phyloP scores from a whole-genome alignment of 345 rosid species.

The Gossypium arboreum region DNA sequence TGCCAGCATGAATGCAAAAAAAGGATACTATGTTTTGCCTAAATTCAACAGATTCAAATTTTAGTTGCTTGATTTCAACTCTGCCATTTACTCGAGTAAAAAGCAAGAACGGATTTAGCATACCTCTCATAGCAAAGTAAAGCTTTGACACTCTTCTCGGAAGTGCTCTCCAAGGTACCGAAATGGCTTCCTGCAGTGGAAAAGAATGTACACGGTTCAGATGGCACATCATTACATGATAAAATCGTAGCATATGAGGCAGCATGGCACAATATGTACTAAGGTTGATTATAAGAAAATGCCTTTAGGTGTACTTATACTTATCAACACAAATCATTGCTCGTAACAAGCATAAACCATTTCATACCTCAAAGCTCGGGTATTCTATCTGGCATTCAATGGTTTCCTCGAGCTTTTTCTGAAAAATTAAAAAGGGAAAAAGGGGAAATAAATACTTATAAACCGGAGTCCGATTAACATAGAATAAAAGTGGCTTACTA shows the following conservation, averaged over 20 bases:
- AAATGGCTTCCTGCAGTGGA: constrained; percentile 62
- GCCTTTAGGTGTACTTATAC: neutral
- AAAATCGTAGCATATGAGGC: neutral
- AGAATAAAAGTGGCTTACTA: neutral
- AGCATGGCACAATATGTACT: neutral
- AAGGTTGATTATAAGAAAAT: neutral
- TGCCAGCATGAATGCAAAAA: neutral
- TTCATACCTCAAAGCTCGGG: constrained; percentile 78
- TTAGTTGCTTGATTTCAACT: neutral
- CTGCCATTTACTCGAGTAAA: neutral
- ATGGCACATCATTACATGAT: neutral
- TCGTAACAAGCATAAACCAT: neutral
- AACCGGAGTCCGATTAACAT: neutral
- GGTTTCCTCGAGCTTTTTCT: constrained; percentile 64
- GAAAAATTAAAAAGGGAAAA: constrained; percentile 21
- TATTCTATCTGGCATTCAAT: constrained; percentile 52
- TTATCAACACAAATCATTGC: neutral
- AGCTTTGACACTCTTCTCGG: constrained; percentile 71
- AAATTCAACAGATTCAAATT: neutral
- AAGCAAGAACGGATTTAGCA: neutral
- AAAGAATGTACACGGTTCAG: neutral
- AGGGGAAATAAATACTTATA: neutral
- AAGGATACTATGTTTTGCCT: neutral
- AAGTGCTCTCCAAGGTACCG: constrained; percentile 70
- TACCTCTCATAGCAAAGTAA: constrained; percentile 85